These are phyloP conservation scores for Sclerotinia borealis DNA, from an alignment of 2,329 filamentous ascomycete species.

Conservation along the genomic window DNA sequence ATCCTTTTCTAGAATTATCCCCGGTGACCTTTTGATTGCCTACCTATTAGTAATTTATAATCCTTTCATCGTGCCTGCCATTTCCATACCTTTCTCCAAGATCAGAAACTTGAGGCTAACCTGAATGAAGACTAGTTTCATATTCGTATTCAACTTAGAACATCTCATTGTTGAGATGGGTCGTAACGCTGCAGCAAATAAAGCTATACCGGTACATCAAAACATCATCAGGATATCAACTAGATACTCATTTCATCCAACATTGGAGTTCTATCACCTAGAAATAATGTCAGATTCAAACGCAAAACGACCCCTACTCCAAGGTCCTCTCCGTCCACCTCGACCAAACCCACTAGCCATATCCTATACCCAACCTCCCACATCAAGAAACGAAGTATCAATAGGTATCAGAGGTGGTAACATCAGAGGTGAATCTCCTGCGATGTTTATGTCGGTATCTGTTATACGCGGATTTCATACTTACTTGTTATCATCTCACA, in stretches of 20 bases:
- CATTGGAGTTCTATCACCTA: neutral
- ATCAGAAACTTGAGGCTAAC: neutral
- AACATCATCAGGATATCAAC: neutral
- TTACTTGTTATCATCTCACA: constrained; percentile 8
- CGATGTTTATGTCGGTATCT: too few relatives aligned
- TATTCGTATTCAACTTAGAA: neutral
- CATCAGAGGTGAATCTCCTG: neutral
- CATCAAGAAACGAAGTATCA: constrained; percentile 20
- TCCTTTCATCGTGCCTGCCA: neutral
- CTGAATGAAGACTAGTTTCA: neutral
- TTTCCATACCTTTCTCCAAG: too few relatives aligned
- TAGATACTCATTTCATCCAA: too few relatives aligned
- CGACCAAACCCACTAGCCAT: constrained; percentile 2
- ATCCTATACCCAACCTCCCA: constrained; percentile 21
- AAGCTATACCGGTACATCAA: neutral
- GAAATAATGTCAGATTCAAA: neutral
- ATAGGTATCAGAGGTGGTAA: neutral
- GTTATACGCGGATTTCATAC: neutral
- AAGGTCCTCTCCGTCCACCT: constrained; percentile 20
- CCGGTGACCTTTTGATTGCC: too few relatives aligned
- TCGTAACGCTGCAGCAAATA: neutral
- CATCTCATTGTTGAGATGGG: neutral
- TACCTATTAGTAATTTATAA: too few relatives aligned
- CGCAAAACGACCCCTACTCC: constrained; percentile 18
- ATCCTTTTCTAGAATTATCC: too few relatives aligned